Conservation (phyloP, 1,139 yeast genomes). For the Geotrichum phurueaensis region DNA sequence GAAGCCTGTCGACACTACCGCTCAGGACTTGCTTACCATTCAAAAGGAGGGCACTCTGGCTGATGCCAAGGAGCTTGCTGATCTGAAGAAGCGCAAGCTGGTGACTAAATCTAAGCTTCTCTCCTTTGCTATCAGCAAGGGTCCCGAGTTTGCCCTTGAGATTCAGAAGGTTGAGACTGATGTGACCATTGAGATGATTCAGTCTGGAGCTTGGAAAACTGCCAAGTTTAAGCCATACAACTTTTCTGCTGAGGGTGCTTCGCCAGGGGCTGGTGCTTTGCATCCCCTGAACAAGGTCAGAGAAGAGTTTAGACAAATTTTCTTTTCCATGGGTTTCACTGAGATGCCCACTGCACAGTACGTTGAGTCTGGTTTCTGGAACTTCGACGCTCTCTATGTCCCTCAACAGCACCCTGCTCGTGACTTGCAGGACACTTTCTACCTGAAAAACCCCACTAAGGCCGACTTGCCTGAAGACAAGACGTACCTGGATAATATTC, state of each 20-base stretch:
- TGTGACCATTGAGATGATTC: slow-evolving; percentile 85
- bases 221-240: slow-evolving; percentile 91
- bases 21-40: slow-evolving; percentile 56
- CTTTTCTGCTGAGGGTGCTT: slow-evolving; percentile 89
- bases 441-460: slow-evolving; percentile 80
- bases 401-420: slow-evolving; percentile 99
- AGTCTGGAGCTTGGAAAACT: slow-evolving; percentile 68
- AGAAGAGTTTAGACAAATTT: slow-evolving; percentile 95
- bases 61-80: slow-evolving; percentile 65
- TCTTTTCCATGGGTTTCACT: slow-evolving; percentile 94
- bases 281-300: slow-evolving; percentile 96
- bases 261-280: slow-evolving; percentile 83
- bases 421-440: slow-evolving; percentile 96
- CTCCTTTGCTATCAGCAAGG: slow-evolving; percentile 73
- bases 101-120: slow-evolving; percentile 64
- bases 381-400: slow-evolving; percentile 89
- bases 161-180: slow-evolving; percentile 85
- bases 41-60: slow-evolving; percentile 50
- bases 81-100: slow-evolving; percentile 90
- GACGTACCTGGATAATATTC: slow-evolving; percentile 69
- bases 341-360: slow-evolving; percentile 99
- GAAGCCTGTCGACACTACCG: slow-evolving; percentile 62
- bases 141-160: slow-evolving; percentile 74
- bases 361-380: slow-evolving; percentile 98
- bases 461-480: slow-evolving; percentile 80